Evolutionary conservation across 768 basidiomycete species (phyloP).

Genomic region (Crucibulum laeve): DNA sequence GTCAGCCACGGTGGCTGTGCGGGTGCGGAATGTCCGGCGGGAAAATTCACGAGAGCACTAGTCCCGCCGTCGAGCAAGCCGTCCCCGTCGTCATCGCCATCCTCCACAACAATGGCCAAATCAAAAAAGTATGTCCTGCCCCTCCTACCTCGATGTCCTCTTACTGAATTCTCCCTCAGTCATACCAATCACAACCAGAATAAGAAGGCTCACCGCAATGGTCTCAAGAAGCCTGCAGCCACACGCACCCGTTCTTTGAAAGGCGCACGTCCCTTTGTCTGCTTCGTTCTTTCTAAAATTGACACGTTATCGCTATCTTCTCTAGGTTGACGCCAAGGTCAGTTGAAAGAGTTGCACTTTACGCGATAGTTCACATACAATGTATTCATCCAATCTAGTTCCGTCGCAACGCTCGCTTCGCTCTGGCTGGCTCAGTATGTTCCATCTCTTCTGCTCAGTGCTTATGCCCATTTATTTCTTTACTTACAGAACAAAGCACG

Average conservation of each 20-base stretch:
- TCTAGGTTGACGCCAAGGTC: constrained; percentile 80
- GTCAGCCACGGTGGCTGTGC: no score
- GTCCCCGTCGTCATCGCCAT: no score
- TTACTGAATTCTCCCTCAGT: constrained; percentile 30
- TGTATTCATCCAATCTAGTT: constrained; percentile 44
- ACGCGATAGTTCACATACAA: constrained; percentile 2
- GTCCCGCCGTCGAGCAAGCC: no score
- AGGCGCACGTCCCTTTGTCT: constrained; percentile 66
- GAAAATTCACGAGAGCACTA: no score
- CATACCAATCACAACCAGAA: constrained; percentile 96
- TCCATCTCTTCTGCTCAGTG: no score
- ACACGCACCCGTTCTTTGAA: constrained; percentile 76
- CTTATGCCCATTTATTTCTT: no score
- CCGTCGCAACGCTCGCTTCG: constrained; percentile 77
- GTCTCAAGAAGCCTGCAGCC: constrained; percentile 81
- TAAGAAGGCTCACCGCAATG: constrained; percentile 97
- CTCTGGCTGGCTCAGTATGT: constrained; percentile 72
- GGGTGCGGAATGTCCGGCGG: no score
- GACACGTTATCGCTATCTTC: not conserved
- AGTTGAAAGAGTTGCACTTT: constrained; percentile 11
- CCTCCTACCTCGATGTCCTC: not conserved
- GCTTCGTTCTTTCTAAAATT: constrained; percentile 5
- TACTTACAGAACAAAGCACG: constrained; percentile 64
- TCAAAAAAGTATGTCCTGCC: constrained; percentile 83
- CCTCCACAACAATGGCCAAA: no score